Evolutionary conservation across 2,329 filamentous ascomycete genomes (phyloP).

Genomic region (Amesomyces nigricolor): DNA sequence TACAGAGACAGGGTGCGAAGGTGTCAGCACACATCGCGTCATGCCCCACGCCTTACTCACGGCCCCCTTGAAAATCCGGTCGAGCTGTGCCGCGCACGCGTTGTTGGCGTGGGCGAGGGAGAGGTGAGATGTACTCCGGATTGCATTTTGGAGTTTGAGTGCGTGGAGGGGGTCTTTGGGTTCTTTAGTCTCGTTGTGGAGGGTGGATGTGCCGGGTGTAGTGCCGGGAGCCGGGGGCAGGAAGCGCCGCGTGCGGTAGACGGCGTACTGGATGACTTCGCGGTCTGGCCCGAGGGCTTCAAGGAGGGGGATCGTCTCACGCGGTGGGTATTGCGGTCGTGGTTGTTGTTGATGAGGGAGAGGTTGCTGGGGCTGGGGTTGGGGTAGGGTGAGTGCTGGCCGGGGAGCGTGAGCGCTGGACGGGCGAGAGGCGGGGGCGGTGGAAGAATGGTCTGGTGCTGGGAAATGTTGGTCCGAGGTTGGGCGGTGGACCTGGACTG

Average conservation of each 20-base stretch:
- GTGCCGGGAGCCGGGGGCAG: neutral
- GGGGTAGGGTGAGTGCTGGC: too few species aligned
- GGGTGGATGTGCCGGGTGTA: neutral
- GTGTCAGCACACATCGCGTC: neutral
- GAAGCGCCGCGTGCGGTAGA: constrained; percentile 17
- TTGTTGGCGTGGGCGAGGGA: constrained; percentile 8
- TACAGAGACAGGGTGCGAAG: too few species aligned
- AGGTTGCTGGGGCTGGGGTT: too few species aligned
- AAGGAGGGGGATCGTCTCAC: neutral
- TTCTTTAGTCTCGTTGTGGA: neutral
- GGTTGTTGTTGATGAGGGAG: neutral
- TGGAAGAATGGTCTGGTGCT: too few species aligned
- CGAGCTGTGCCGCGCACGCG: neutral
- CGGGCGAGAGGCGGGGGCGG: too few species aligned
- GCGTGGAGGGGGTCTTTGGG: neutral
- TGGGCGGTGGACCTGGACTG: too few species aligned
- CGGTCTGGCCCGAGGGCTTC: constrained; percentile 11
- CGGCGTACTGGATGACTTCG: constrained; percentile 8
- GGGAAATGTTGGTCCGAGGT: too few species aligned
- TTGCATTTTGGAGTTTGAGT: neutral
- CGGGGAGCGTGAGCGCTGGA: too few species aligned
- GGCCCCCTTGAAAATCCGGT: constrained; percentile 3
- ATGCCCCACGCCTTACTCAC: constrained; percentile 9
- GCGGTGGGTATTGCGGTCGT: neutral
- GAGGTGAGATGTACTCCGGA: constrained; percentile 7